A percentile compares a stretch with the other conserved stretches of the same genome.
These are phyloP conservation scores for Phytopythium oedochilum DNA, from an alignment of 352 stramenopile genomes.

Conservation along the genomic window DNA sequence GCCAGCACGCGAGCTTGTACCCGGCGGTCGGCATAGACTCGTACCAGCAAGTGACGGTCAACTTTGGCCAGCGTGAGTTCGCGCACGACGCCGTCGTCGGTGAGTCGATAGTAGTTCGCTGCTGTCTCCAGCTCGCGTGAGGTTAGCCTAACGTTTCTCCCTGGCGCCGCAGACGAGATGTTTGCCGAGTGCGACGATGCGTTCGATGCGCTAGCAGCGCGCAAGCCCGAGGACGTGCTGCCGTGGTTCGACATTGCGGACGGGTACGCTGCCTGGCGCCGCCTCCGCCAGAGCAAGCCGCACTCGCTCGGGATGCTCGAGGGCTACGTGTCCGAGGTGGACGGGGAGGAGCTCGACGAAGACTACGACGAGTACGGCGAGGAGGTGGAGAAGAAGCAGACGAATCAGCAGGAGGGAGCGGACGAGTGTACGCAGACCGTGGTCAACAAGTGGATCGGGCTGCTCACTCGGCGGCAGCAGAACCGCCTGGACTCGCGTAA, in stretches of 20 bases:
- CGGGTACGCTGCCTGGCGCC: background rate
- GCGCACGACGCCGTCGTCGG: conserved; percentile 36
- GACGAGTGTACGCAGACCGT: background rate
- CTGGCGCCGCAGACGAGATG: conserved; percentile 27
- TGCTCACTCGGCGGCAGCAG: conserved; percentile 26
- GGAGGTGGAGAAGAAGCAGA: conserved; percentile 17
- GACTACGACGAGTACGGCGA: conserved; percentile 12
- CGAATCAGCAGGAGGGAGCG: conserved; percentile 2
- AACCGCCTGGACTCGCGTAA: conserved; percentile 26
- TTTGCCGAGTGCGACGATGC: conserved; percentile 36
- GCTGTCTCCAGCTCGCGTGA: too few relatives aligned
- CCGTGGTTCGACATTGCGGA: conserved; percentile 53
- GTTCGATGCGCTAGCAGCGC: background rate
- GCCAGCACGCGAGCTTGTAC: conserved; percentile 47
- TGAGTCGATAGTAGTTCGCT: conserved; percentile 8
- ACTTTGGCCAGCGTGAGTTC: conserved; percentile 80
- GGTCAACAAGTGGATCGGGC: conserved; percentile 24
- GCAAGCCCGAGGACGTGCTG: conserved; percentile 19
- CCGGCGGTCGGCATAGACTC: conserved; percentile 83
- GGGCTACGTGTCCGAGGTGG: conserved; percentile 1
- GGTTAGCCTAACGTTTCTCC: background rate
- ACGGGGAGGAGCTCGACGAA: conserved; percentile 10
- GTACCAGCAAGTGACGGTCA: conserved; percentile 67
- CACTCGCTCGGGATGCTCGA: background rate
- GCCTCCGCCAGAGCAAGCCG: conserved; percentile 4